These are phyloP conservation scores for Ascochyta rabiei DNA, from an alignment of 2,329 filamentous ascomycete genomes.

Conservation along the genomic window DNA sequence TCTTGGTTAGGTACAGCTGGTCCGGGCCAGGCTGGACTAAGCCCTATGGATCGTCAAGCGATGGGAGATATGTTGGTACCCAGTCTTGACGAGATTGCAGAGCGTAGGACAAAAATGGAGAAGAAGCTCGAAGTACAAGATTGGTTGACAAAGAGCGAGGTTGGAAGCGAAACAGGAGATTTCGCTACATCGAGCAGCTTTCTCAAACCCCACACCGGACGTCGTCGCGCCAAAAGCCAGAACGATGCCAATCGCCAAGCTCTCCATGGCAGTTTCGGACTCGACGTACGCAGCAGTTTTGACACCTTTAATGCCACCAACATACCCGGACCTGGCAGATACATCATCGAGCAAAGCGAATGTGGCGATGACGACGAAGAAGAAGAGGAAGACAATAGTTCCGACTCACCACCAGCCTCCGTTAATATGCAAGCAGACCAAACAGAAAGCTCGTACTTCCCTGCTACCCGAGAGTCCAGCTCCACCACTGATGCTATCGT, in stretches of 20 bases:
- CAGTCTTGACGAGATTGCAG: conserved; percentile 58
- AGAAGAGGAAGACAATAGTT: neutral
- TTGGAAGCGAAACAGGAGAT: conserved; percentile 56
- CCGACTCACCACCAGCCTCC: conserved; percentile 42
- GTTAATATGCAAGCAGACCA: conserved; percentile 37
- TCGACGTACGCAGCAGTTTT: conserved; percentile 42
- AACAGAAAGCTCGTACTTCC: conserved; percentile 41
- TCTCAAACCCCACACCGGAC: conserved; percentile 36
- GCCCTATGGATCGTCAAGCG: conserved; percentile 52
- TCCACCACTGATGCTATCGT: conserved; percentile 31
- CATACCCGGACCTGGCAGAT: conserved; percentile 59
- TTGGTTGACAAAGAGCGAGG: conserved; percentile 57
- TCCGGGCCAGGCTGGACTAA: conserved; percentile 54
- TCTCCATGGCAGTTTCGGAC: conserved; percentile 31
- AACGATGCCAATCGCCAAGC: conserved; percentile 45
- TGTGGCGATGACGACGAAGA: conserved; percentile 45
- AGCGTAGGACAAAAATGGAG: conserved; percentile 54
- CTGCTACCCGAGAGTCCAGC: conserved; percentile 28
- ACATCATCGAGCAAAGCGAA: conserved; percentile 48
- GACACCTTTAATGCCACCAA: conserved; percentile 44
- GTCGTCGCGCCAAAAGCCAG: conserved; percentile 57
- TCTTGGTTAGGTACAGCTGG: conserved; percentile 51
- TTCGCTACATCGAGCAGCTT: conserved; percentile 36
- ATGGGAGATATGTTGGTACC: conserved; percentile 52
- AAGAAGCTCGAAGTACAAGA: conserved; percentile 60